Percentiles rank a stretch among this genome's conserved stretches.
Evolutionary conservation across 345 rosid species (phyloP).

Genomic region (Bretschneidera sinensis): DNA sequence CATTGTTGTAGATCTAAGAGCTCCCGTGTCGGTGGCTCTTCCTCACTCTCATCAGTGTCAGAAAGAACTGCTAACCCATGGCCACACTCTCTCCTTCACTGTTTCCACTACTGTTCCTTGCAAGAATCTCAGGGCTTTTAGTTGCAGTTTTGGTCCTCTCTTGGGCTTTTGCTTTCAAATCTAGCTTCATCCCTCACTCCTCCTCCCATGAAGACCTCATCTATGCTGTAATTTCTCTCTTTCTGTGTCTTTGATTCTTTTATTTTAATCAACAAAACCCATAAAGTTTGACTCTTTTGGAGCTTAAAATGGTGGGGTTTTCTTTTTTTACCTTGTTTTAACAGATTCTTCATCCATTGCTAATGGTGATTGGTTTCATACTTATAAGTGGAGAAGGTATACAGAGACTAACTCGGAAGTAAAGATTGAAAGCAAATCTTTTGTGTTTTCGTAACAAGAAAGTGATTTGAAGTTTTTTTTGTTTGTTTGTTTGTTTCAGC

Average conservation of each 20-base stretch:
- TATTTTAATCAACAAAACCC: not conserved
- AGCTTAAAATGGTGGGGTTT: not conserved
- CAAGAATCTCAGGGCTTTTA: conserved; percentile 56
- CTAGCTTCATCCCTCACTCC: conserved; percentile 55
- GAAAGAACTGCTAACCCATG: no score
- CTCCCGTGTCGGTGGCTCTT: conserved; percentile 10
- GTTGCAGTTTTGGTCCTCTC: conserved; percentile 55
- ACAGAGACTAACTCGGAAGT: not conserved
- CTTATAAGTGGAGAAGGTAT: conserved; percentile 92
- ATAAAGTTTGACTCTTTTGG: not conserved
- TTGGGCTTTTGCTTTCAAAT: conserved; percentile 63
- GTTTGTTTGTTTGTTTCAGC: conserved; percentile 45
- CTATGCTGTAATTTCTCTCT: conserved; percentile 42
- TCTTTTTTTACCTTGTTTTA: not conserved
- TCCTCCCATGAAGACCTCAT: conserved; percentile 51
- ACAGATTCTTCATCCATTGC: conserved; percentile 76
- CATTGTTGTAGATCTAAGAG: not conserved
- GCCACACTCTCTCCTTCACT: conserved; percentile 23
- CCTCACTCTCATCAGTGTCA: not conserved
- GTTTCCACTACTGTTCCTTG: conserved; percentile 48
- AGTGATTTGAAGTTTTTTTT: conserved; percentile 3
- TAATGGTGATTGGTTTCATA: conserved; percentile 96
- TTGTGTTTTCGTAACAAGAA: no score
- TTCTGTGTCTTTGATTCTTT: not conserved
- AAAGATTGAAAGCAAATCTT: no score